Evolutionary conservation across 192 early-diverging fungal genomes (phyloP).

Genomic region (Spinellus fusiger): DNA sequence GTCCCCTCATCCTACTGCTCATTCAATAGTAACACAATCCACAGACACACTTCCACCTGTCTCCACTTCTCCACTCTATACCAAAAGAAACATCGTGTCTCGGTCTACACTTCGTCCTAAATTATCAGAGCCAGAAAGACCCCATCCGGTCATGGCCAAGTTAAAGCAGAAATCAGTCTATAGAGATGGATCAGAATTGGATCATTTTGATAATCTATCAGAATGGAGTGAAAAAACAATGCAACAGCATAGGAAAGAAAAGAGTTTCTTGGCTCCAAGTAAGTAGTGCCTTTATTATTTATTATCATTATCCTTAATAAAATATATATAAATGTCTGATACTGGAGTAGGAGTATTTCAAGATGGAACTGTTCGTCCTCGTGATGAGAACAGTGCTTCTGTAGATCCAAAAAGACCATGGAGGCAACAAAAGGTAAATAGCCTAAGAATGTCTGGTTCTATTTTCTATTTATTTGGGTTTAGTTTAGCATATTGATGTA

Average conservation of each 20-base stretch:
- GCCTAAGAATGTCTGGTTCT: background rate
- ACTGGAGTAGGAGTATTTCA: background rate
- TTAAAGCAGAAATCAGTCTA: background rate
- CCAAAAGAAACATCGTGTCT: background rate
- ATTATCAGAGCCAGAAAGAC: background rate
- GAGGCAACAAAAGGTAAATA: slow-evolving; percentile 7
- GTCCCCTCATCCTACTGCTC: background rate
- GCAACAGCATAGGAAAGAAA: background rate
- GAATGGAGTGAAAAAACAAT: background rate
- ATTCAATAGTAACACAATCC: background rate
- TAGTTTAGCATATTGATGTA: background rate
- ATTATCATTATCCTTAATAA: background rate
- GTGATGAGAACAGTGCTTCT: too few relatives aligned
- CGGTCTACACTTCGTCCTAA: background rate
- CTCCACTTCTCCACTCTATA: background rate
- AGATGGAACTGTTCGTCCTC: too few relatives aligned
- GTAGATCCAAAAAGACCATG: slow-evolving; percentile 7
- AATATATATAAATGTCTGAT: background rate
- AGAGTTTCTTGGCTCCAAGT: background rate
- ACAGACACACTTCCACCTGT: background rate
- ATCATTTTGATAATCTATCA: slow-evolving; percentile 6
- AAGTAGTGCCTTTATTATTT: background rate
- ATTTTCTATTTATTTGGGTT: background rate
- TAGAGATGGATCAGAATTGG: background rate
- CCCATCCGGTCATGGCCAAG: background rate